These are phyloP conservation scores for Ophiostoma sp. DNA, from an alignment of 2,329 filamentous ascomycete genomes.

Conservation along the genomic window DNA sequence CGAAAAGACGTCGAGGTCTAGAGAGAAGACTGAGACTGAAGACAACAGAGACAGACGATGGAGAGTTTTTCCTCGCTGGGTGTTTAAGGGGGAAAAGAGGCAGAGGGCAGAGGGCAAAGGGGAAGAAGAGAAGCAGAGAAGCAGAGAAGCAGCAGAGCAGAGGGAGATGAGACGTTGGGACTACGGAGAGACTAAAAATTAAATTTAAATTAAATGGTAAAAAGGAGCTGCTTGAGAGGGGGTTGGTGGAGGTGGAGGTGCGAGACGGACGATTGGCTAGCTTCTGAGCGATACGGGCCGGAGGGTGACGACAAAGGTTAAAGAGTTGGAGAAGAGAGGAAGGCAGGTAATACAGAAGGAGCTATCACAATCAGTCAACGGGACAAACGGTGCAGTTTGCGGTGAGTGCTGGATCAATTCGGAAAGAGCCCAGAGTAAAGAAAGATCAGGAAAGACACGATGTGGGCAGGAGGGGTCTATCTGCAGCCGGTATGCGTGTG, in stretches of 20 bases:
- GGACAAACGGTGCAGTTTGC: slow-evolving; percentile 19
- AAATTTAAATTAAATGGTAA: slow-evolving; percentile 7
- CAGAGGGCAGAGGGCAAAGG: not conserved
- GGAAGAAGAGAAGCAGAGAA: slow-evolving; percentile 7
- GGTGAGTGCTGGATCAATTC: slow-evolving; percentile 20
- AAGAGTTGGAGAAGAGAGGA: not conserved
- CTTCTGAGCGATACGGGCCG: not conserved
- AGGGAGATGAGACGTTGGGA: not conserved
- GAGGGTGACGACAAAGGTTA: not conserved
- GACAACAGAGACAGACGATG: slow-evolving; percentile 14
- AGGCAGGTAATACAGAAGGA: not conserved
- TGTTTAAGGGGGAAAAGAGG: slow-evolving; percentile 15
- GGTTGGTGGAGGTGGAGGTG: not conserved
- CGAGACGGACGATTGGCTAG: not conserved
- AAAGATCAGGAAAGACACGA: not conserved
- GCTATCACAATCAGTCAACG: not conserved
- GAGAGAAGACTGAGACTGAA: slow-evolving; percentile 4
- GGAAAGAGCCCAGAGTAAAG: too few species aligned
- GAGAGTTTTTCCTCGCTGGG: slow-evolving; percentile 9
- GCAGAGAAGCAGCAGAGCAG: not conserved
- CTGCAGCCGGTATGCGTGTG: not conserved
- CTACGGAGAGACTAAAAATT: slow-evolving; percentile 14
- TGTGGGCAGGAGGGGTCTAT: slow-evolving; percentile 20
- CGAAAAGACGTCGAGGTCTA: slow-evolving; percentile 1
- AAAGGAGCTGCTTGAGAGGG: slow-evolving; percentile 7